Evolutionary conservation across 1,284 basidiomycete genomes (phyloP).

Genomic region (Phellinidium pouzarii): DNA sequence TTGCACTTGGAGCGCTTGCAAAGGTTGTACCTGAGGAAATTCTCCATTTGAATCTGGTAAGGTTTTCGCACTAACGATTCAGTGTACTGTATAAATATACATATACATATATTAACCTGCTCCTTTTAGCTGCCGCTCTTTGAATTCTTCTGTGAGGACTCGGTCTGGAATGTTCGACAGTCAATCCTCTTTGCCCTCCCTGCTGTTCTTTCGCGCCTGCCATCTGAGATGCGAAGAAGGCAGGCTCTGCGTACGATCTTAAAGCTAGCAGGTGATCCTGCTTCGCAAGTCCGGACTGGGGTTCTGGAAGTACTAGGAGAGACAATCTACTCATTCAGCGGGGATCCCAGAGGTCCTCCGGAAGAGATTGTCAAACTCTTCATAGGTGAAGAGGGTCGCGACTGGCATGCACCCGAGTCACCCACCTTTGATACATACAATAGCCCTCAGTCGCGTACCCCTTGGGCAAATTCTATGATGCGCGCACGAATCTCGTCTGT

Average conservation of each 20-base stretch:
- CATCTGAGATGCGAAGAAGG: constrained; percentile 44
- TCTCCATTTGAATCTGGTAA: constrained; percentile 57
- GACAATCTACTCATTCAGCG: constrained; percentile 80
- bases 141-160: constrained; percentile 63
- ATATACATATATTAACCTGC: constrained; percentile 4
- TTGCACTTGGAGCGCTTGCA: constrained; percentile 82
- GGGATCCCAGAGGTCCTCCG: constrained; percentile 66
- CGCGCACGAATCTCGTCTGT: not conserved
- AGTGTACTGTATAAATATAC: not conserved
- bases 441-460: constrained; percentile 3
- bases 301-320: constrained; percentile 90
- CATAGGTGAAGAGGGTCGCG: constrained; percentile 43
- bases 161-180: constrained; percentile 81
- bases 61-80: constrained; percentile 22
- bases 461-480: constrained; percentile 3
- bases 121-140: constrained; percentile 68
- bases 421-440: not conserved
- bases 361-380: constrained; percentile 77
- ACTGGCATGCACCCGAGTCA: constrained; percentile 14
- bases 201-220: constrained; percentile 65
- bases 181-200: constrained; percentile 86
- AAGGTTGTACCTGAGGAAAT: constrained; percentile 76
- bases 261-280: constrained; percentile 62
- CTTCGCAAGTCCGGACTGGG: constrained; percentile 69
- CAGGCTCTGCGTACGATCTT: constrained; percentile 61